Evolutionary conservation across 768 basidiomycete genomes (phyloP), one percentile per base, ranked within the genome.

Genomic region (Phallus indusiatus): DNA sequence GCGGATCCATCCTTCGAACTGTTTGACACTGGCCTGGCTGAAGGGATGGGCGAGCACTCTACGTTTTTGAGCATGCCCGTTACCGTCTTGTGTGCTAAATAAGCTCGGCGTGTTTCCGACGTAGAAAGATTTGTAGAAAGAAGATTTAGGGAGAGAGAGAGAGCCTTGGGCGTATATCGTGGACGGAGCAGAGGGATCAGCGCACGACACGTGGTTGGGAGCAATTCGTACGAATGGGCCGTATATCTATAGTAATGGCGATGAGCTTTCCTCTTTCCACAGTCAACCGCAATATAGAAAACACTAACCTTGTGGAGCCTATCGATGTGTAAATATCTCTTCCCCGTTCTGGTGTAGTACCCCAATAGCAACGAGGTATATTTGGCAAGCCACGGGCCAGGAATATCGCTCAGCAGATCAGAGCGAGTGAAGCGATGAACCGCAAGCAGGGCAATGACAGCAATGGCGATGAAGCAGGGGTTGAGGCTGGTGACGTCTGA

Each of bases 201-300:
- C 64, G 52, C 71, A 63, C 12, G 73, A 74, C 48, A 74, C 59
- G 60, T 73, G 71, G 51, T 65, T 70, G 2, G 73, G 73, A 12
- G 69, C 56, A 33, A 74, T 66, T 35, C 72, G 68, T 46, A 73
- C 69, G 53, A 71, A 53, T 16, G 62, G 60, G 6, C 72, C 69
- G 57, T 69, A 67, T 64, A 67, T 66, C 70, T 71, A 54, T 7
- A n/a, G 55, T n/a, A 52, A 24, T 18, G 11, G 28, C 1, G n/a
- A 37, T 18, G 10, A 33, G 28, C 42, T 42, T 14, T 12, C 12
- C n/a, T n/a, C n/a, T n/a, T n/a, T n/a, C n/a, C n/a, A n/a, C n/a
- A n/a, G 42, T 4, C 12, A 42, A n/a, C 2, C 3, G 2, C 14
- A 42, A 10, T 42, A 42, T 2, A n/a, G n/a, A 42, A 10, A 10